Evolutionary conservation across 2,329 filamentous ascomycete genomes (phyloP).

Genomic region (Exophiala dermatitidis): DNA sequence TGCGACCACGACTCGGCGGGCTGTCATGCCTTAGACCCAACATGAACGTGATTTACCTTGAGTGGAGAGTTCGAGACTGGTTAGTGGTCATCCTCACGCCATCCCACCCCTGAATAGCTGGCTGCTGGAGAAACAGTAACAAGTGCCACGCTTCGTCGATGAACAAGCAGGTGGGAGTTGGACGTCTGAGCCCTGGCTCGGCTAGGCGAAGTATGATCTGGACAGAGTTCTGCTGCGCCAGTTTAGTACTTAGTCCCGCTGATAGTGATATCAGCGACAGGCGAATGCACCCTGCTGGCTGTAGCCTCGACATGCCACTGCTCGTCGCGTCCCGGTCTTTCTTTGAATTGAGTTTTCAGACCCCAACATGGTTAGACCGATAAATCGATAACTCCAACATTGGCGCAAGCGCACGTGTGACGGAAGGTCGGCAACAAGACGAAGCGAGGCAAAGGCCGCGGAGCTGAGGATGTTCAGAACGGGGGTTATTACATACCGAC

Average conservation of each 20-base stretch:
- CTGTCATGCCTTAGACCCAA: not conserved
- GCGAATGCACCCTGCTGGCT: not conserved
- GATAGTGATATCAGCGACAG: not conserved
- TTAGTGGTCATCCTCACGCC: not conserved
- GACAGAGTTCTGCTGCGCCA: not conserved
- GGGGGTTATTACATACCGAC: too few relatives aligned
- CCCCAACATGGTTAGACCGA: not conserved
- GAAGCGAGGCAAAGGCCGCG: too few relatives aligned
- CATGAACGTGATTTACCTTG: not conserved
- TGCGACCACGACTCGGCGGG: not conserved
- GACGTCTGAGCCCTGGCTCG: too few relatives aligned
- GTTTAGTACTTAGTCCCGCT: not conserved
- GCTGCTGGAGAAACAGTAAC: not conserved
- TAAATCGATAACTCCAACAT: not conserved
- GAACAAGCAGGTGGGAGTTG: too few relatives aligned
- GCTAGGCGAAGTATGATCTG: not conserved
- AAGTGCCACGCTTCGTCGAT: not conserved
- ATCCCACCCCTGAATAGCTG: not conserved
- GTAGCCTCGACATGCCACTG: not conserved
- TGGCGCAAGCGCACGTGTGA: not conserved
- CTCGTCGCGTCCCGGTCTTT: not conserved
- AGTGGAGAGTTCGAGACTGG: not conserved
- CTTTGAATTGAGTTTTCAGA: not conserved
- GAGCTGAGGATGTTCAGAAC: too few relatives aligned
- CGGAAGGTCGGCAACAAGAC: not conserved